Percentiles rank a stretch among this genome's conserved stretches.
Evolutionary conservation across 2,329 filamentous ascomycete species (phyloP).

Genomic region (Colletotrichum graminicola): DNA sequence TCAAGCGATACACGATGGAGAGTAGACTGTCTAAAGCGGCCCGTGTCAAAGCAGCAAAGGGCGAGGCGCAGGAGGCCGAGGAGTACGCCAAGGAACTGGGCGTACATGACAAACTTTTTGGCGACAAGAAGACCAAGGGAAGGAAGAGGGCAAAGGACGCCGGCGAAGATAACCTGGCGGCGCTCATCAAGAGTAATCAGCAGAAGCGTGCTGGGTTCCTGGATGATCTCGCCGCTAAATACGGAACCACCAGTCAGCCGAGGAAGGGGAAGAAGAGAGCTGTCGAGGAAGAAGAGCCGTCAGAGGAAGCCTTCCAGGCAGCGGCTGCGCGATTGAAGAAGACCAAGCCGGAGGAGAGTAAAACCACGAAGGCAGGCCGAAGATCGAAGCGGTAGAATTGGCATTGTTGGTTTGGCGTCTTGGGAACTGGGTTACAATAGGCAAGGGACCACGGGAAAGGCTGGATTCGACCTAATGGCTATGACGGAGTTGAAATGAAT

Average conservation of each 20-base stretch:
- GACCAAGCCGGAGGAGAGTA: conserved; percentile 46
- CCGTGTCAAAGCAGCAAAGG: conserved; percentile 71
- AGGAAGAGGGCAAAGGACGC: conserved; percentile 55
- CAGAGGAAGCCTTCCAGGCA: conserved; percentile 71
- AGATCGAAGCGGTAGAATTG: conserved; percentile 25
- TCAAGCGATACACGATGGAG: conserved; percentile 79
- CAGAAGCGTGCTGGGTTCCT: conserved; percentile 75
- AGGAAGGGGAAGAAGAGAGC: conserved; percentile 68
- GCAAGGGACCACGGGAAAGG: conserved; percentile 21
- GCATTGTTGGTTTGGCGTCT: conserved; percentile 27
- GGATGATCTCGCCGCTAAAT: conserved; percentile 82
- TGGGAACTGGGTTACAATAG: conserved; percentile 5
- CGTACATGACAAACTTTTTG: conserved; percentile 76
- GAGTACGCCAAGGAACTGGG: conserved; percentile 81
- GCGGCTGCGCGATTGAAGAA: conserved; percentile 64
- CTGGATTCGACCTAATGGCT: conserved; percentile 10
- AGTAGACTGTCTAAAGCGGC: conserved; percentile 72
- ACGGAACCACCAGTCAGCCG: conserved; percentile 61
- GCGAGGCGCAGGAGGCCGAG: conserved; percentile 79
- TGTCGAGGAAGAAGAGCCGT: conserved; percentile 67
- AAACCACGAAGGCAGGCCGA: conserved; percentile 20
- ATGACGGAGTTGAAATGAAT: not conserved
- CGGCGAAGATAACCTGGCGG: conserved; percentile 72
- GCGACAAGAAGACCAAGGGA: conserved; percentile 56
- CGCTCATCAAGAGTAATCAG: conserved; percentile 80